phyloP scores from a whole-genome alignment of 129 eudicot species.

The Tanacetum coccineum region DNA sequence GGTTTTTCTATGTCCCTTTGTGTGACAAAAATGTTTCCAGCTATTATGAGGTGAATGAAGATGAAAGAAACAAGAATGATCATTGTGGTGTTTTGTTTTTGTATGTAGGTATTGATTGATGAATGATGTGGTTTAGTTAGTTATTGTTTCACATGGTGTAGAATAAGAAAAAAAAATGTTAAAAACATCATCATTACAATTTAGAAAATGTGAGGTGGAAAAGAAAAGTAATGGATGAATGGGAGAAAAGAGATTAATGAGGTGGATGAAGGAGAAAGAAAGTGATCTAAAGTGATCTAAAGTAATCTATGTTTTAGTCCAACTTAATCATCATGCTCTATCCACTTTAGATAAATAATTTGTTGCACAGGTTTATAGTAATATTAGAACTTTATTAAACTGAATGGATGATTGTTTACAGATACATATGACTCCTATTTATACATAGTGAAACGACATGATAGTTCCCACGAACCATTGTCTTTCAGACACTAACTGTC shows the following conservation, averaged over 20 bases:
- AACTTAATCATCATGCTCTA: slow-evolving; percentile 16
- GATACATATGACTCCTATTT: too few species aligned
- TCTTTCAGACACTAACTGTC: too few species aligned
- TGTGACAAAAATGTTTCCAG: slow-evolving; percentile 1
- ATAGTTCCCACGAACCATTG: too few species aligned
- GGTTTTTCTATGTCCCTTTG: slow-evolving; percentile 74
- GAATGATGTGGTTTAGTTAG: slow-evolving; percentile 22
- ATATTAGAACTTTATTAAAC: too few species aligned
- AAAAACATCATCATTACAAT: slow-evolving; percentile 18
- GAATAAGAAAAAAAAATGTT: slow-evolving; percentile 4
- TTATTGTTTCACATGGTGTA: slow-evolving; percentile 14
- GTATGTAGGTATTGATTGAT: slow-evolving; percentile 17
- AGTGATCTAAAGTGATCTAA: too few species aligned
- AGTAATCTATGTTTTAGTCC: slow-evolving; percentile 13
- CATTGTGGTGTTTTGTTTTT: slow-evolving; percentile 1
- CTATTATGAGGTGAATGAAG: slow-evolving; percentile 18
- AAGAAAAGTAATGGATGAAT: slow-evolving; percentile 24
- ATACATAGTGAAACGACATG: too few species aligned
- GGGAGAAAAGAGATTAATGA: slow-evolving; percentile 26
- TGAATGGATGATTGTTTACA: too few species aligned
- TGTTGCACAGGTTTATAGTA: too few species aligned
- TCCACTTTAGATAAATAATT: slow-evolving; percentile 25
- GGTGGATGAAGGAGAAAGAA: slow-evolving; percentile 38
- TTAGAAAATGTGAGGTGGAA: slow-evolving; percentile 35
- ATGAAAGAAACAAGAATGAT: slow-evolving; percentile 23